phyloP scores from a whole-genome alignment of 2,329 filamentous ascomycete genomes.

The Emericellopsis cladophorae region DNA sequence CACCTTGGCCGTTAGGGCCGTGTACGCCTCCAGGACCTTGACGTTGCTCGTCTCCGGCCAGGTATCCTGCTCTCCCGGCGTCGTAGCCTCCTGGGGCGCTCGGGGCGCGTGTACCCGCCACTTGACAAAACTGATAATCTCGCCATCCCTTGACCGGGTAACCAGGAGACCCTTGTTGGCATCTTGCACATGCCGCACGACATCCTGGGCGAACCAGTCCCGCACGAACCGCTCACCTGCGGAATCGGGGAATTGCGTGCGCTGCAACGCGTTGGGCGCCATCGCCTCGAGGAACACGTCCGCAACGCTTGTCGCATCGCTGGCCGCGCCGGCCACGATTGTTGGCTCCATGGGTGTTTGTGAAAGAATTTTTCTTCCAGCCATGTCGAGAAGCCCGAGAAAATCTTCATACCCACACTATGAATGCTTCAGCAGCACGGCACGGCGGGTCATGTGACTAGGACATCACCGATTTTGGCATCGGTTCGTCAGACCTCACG shows the following conservation, averaged over 20 bases:
- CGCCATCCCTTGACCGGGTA: conserved; percentile 15
- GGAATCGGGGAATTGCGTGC: conserved; percentile 23
- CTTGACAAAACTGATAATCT: conserved; percentile 20
- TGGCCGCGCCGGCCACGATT: conserved; percentile 11
- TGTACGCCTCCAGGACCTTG: conserved; percentile 20
- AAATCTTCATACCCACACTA: background rate
- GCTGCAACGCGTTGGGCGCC: conserved; percentile 23
- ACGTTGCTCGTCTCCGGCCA: conserved; percentile 15
- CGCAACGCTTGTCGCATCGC: conserved; percentile 11
- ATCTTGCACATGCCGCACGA: conserved; percentile 13
- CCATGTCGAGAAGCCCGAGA: too few species aligned
- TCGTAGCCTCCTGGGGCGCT: conserved; percentile 7
- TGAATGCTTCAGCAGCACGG: too few species aligned
- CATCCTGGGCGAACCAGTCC: conserved; percentile 16
- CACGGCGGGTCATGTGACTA: too few species aligned
- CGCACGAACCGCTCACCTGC: conserved; percentile 15
- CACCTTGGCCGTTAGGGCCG: conserved; percentile 14
- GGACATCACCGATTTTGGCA: too few species aligned
- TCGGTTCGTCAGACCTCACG: too few species aligned
- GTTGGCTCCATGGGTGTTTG: conserved; percentile 12
- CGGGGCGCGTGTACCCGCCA: conserved; percentile 17
- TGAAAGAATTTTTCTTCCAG: too few species aligned
- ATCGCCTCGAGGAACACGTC: conserved; percentile 24
- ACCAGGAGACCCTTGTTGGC: conserved; percentile 16
- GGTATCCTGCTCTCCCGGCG: conserved; percentile 6